Evolutionary conservation across 2,329 filamentous ascomycete genomes (phyloP), one percentile per base, ranked within the genome.

Genomic region (Domatiomyces globalis): DNA sequence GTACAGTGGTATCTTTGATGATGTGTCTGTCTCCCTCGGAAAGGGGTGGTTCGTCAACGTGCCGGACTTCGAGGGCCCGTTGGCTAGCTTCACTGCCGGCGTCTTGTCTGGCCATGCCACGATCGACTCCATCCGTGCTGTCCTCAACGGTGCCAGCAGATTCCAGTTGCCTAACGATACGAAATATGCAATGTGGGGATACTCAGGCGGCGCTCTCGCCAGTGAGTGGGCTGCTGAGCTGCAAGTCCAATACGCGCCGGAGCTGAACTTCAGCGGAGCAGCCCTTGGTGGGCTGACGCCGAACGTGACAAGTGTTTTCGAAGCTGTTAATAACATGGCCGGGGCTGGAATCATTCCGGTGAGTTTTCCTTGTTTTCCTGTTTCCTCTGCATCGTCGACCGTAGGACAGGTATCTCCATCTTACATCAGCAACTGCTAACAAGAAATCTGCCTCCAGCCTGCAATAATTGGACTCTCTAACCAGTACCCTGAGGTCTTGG

Each of bases 181-280:
- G 10, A 63, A 56, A 3, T 61, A 71, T 43, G 67, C 70, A 2
- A 62, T 78, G 50, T 79, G 74, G 74, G 77, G 77, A 0, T 80
- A 79, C 58, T 77, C 73, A 0, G 77, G 77, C 2, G 77, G 77
- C 3, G 70, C 71, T 1, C 55, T 79, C 17, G 75, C 75, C 0
- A 72, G 66, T 2, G 73, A 73, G 27, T 76, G 70, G 67, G 76
- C 76, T 0, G 71, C 73, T 15, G 74, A 79, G 48, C 60, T 79
- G 19, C 73, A 75, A 44, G 64, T 67, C 0, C 63, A 65, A 4
- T 80, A 80, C 54, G 76, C 77, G 0, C 74, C 76, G 0, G 74
- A 78, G 42, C 61, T 80, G 4, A 62, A 66, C 1, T 67, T 80
- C 29, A 64, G 64, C 1, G 76, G 74, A 2, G 71, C 68, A 1